Evolutionary conservation across 192 early-diverging fungal genomes (phyloP).

Genomic region (Rhizoclosmatium globosum): DNA sequence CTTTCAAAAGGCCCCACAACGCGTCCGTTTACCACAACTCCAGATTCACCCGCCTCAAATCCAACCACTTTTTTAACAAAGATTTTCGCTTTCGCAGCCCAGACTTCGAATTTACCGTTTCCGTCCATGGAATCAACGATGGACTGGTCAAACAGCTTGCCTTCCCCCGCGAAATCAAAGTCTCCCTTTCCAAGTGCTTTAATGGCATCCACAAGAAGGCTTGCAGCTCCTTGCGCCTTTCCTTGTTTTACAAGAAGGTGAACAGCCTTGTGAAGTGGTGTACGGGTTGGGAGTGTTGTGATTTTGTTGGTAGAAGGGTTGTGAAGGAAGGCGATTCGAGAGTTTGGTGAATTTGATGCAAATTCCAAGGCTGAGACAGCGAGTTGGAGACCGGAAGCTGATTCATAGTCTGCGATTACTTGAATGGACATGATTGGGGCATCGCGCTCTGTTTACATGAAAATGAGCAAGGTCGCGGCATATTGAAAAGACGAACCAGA

Average conservation of each 20-base stretch:
- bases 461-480: neutral
- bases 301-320: constrained; percentile 44
- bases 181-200: neutral
- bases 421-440: constrained; percentile 30
- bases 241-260: neutral
- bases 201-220: constrained; percentile 3
- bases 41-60: constrained; percentile 33
- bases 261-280: constrained; percentile 15
- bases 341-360: constrained; percentile 18
- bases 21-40: constrained; percentile 53
- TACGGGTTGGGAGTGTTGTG: neutral
- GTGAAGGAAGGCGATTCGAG: constrained; percentile 63
- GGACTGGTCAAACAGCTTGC: neutral
- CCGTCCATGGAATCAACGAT: constrained; percentile 1
- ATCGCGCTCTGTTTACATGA: constrained; percentile 19
- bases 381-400: constrained; percentile 55
- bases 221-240: no score
- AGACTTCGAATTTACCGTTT: constrained; percentile 9
- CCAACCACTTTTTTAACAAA: constrained; percentile 25
- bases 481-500: constrained; percentile 13
- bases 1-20: constrained; percentile 43
- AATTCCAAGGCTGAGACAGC: constrained; percentile 38
- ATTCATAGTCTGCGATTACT: constrained; percentile 46
- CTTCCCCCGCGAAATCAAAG: constrained; percentile 2
- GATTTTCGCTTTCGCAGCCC: neutral